Percentiles rank a stretch among this genome's conserved stretches.
phyloP scores from a whole-genome alignment of 2,329 filamentous ascomycete genomes.

The Fonsecaea pedrosoi region DNA sequence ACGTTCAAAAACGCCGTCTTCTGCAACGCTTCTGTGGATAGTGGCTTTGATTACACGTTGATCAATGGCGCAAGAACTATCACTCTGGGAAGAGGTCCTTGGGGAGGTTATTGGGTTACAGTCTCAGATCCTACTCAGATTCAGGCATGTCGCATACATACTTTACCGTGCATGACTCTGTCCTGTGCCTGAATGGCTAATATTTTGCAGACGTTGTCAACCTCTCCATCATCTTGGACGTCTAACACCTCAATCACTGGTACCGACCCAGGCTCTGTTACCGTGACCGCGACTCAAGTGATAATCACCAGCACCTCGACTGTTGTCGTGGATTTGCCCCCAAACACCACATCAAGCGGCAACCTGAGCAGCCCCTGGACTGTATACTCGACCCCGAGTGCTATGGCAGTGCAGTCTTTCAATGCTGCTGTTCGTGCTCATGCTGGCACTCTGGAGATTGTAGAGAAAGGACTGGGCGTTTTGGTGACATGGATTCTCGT shows the following conservation, averaged over 20 bases:
- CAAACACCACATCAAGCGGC: neutral
- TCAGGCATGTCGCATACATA: neutral
- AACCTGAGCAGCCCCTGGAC: neutral
- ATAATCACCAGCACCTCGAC: slow-evolving; percentile 8
- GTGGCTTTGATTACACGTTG: slow-evolving; percentile 6
- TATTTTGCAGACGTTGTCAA: neutral
- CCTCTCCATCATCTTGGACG: neutral
- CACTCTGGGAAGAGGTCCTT: neutral
- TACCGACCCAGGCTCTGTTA: neutral
- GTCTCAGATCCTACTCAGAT: neutral
- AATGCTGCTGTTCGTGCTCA: neutral
- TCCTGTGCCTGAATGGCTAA: neutral
- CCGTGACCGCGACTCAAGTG: neutral
- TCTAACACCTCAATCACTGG: neutral
- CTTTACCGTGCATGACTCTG: neutral
- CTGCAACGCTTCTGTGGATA: slow-evolving; percentile 5
- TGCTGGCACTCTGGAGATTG: neutral
- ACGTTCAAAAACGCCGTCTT: slow-evolving; percentile 9
- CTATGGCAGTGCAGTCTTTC: neutral
- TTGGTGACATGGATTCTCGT: neutral
- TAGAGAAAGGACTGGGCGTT: neutral
- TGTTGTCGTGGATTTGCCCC: slow-evolving; percentile 11
- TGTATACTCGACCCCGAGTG: neutral
- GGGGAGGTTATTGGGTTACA: neutral
- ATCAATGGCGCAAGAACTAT: neutral